Conservation (phyloP, 768 basidiomycete genomes). For the Galerina marginata region DNA sequence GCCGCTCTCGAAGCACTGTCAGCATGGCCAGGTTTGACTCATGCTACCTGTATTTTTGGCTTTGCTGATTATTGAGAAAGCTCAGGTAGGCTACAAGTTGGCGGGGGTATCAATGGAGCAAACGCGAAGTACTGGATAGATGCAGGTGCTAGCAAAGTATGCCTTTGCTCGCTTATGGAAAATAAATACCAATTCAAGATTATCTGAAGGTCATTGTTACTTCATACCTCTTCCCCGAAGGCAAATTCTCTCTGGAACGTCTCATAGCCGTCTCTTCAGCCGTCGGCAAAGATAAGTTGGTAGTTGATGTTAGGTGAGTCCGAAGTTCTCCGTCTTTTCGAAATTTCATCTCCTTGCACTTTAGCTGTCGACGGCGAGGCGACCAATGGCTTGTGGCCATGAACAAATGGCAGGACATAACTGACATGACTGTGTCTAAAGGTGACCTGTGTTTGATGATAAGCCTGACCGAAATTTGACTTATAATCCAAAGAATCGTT, state of each 20-base stretch:
- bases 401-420: conserved; percentile 98
- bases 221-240: conserved; percentile 90
- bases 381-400: conserved; percentile 92
- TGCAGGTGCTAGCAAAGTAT: conserved; percentile 86
- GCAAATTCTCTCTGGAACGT: conserved; percentile 76
- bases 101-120: conserved; percentile 84
- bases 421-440: conserved; percentile 90
- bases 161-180: not conserved
- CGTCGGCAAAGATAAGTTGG: conserved; percentile 85
- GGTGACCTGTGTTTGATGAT: conserved; percentile 45
- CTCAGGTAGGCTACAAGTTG: conserved; percentile 83
- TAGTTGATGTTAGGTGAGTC: conserved; percentile 90
- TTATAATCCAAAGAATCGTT: conserved; percentile 65
- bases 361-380: conserved; percentile 80
- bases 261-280: conserved; percentile 62
- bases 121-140: conserved; percentile 89
- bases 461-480: not conserved
- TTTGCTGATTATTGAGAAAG: conserved; percentile 16
- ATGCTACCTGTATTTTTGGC: conserved; percentile 1
- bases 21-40: conserved; percentile 77
- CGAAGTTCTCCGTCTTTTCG: not conserved
- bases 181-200: conserved; percentile 2
- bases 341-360: not conserved
- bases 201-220: conserved; percentile 89
- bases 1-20: conserved; percentile 85